A percentile compares a stretch with the other conserved stretches of the same genome.
phyloP scores from a whole-genome alignment of 192 early-diverging fungal species.

The Podila epicladia region DNA sequence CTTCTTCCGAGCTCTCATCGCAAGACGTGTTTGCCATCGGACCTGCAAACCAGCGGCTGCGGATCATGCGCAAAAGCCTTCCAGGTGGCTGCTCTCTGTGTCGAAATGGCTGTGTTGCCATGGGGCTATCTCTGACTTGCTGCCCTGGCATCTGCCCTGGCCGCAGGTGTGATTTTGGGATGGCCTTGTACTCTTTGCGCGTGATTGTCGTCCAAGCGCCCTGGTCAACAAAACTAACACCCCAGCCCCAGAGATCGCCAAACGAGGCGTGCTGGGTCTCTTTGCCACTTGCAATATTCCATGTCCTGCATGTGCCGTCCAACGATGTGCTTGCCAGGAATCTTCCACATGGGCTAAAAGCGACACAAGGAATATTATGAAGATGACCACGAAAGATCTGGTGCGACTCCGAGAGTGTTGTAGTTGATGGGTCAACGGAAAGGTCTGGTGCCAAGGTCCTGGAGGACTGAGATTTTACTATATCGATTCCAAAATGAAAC shows the following conservation, averaged over 20 bases:
- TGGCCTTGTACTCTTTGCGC: slow-evolving; percentile 17
- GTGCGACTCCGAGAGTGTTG: slow-evolving; percentile 4
- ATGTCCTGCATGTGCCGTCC: slow-evolving; percentile 61
- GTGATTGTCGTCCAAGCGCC: slow-evolving; percentile 21
- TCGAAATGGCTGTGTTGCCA: slow-evolving; percentile 11
- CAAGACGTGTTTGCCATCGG: slow-evolving; percentile 27
- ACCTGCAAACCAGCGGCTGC: slow-evolving; percentile 30
- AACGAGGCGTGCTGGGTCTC: slow-evolving; percentile 36
- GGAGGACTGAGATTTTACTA: not conserved
- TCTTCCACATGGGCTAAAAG: slow-evolving; percentile 61
- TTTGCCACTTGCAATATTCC: slow-evolving; percentile 53
- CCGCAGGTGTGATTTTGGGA: slow-evolving; percentile 29
- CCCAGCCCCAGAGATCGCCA: slow-evolving; percentile 34
- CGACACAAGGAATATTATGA: slow-evolving; percentile 70
- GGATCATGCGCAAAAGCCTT: slow-evolving; percentile 26
- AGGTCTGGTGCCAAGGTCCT: not conserved
- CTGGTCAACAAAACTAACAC: slow-evolving; percentile 19
- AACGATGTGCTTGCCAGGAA: slow-evolving; percentile 67
- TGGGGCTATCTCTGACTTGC: slow-evolving; percentile 33
- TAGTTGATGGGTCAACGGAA: not conserved
- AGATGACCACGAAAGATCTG: slow-evolving; percentile 59
- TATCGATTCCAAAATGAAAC: slow-evolving; percentile 49
- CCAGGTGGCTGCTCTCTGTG: slow-evolving; percentile 22
- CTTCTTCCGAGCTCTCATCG: slow-evolving; percentile 22
- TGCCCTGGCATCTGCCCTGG: slow-evolving; percentile 33